Conservation (phyloP, 306 rosid species). For the Luffa aegyptiaca region DNA sequence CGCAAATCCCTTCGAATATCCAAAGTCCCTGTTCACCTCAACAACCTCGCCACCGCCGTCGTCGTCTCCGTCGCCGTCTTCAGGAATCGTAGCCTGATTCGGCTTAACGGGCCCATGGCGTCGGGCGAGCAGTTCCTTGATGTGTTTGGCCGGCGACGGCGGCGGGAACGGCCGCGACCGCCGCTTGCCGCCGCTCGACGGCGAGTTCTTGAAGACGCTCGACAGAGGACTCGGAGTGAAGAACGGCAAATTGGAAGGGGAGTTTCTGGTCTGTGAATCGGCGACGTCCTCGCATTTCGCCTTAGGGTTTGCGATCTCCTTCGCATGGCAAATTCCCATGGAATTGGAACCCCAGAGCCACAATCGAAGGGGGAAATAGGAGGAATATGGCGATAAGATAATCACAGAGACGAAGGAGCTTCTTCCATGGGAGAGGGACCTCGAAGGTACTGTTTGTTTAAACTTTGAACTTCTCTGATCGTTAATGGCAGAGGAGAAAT, state of each 20-base stretch:
- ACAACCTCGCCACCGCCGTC: neutral
- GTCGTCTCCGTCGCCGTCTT: slow-evolving; percentile 54
- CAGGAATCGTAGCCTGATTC: slow-evolving; percentile 74
- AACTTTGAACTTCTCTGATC: neutral
- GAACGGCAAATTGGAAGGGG: slow-evolving; percentile 57
- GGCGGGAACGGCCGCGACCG: slow-evolving; percentile 75
- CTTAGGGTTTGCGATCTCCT: slow-evolving; percentile 35
- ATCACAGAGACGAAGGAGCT: neutral
- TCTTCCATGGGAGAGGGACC: neutral
- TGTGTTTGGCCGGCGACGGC: slow-evolving; percentile 92
- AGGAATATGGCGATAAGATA: neutral
- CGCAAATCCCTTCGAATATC: slow-evolving; percentile 46
- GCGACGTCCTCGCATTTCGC: slow-evolving; percentile 14
- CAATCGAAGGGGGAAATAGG: neutral
- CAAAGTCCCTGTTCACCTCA: slow-evolving; percentile 64
- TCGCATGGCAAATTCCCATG: slow-evolving; percentile 81
- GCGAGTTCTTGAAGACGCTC: slow-evolving; percentile 66
- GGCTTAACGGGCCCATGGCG: slow-evolving; percentile 81
- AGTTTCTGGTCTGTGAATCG: slow-evolving; percentile 21
- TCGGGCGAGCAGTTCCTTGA: slow-evolving; percentile 62
- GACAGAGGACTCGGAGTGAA: slow-evolving; percentile 86
- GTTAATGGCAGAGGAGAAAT: neutral
- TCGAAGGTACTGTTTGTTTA: neutral
- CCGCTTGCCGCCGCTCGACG: slow-evolving; percentile 30
- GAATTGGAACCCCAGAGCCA: slow-evolving; percentile 19